phyloP scores from a whole-genome alignment of 805 yeast genomes.

The Kurtzmaniella cleridarum region DNA sequence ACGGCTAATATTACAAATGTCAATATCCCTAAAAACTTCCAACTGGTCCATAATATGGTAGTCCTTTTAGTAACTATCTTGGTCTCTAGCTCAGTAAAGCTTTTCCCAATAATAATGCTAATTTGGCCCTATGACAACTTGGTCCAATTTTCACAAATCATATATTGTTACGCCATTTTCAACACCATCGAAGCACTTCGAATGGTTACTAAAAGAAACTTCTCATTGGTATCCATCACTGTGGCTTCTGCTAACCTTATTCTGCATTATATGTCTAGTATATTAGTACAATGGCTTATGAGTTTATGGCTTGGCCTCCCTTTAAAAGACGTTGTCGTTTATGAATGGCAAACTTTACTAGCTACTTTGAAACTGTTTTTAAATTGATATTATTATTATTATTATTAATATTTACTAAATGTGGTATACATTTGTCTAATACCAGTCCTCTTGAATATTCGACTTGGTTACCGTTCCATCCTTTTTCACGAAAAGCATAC shows the following conservation, averaged over 20 bases:
- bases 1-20: too few species aligned
- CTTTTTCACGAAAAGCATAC: slow-evolving; percentile 22
- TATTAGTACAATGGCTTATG: slow-evolving; percentile 11
- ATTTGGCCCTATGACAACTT: slow-evolving; percentile 92
- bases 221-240: slow-evolving; percentile 10
- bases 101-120: slow-evolving; percentile 87
- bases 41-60: slow-evolving; percentile 29
- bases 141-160: slow-evolving; percentile 55
- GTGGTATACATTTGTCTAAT: neutral
- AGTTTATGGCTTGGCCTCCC: slow-evolving; percentile 9
- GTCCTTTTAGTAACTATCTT: slow-evolving; percentile 63
- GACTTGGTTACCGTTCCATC: slow-evolving; percentile 18
- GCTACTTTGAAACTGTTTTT: neutral
- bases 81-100: slow-evolving; percentile 71
- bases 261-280: slow-evolving; percentile 11
- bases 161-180: slow-evolving; percentile 54
- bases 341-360: slow-evolving; percentile 6
- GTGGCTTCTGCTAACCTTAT: slow-evolving; percentile 12
- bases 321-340: slow-evolving; percentile 5
- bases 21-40: slow-evolving; percentile 14
- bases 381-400: neutral
- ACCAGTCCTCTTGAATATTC: slow-evolving; percentile 1
- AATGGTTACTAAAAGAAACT: slow-evolving; percentile 15
- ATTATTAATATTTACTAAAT: neutral
- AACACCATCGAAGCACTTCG: slow-evolving; percentile 58